Conservation (phyloP, 257 asterid genomes). For the Solanum dulcamara region DNA sequence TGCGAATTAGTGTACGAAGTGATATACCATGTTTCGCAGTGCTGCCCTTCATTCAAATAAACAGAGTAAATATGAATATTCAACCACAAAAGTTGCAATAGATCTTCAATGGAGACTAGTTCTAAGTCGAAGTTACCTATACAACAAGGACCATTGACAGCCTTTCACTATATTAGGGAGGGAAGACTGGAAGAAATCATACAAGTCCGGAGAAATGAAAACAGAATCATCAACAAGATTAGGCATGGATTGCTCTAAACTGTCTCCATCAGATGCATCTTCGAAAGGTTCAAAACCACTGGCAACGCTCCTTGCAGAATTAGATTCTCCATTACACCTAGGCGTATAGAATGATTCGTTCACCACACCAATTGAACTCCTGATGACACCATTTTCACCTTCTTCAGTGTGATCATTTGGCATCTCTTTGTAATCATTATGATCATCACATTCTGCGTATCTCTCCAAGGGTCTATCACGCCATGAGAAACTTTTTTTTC, state of each 20-base stretch:
- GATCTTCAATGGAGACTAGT: neutral
- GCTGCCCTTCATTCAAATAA: slow-evolving; percentile 82
- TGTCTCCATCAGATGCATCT: slow-evolving; percentile 44
- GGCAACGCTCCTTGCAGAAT: slow-evolving; percentile 46
- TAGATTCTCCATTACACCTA: slow-evolving; percentile 22
- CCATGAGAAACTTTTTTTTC: slow-evolving; percentile 52
- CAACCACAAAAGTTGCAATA: neutral
- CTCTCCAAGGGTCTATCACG: slow-evolving; percentile 63
- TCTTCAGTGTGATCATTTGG: slow-evolving; percentile 6
- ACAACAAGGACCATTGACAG: slow-evolving; percentile 71
- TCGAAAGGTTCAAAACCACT: slow-evolving; percentile 49
- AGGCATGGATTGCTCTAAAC: slow-evolving; percentile 30
- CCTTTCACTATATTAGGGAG: slow-evolving; percentile 94
- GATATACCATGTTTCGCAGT: slow-evolving; percentile 89
- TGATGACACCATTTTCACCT: slow-evolving; percentile 3
- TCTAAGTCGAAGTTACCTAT: slow-evolving; percentile 43
- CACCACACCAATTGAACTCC: slow-evolving; percentile 7
- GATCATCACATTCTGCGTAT: slow-evolving; percentile 18
- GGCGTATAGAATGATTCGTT: slow-evolving; percentile 4
- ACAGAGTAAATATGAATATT: slow-evolving; percentile 20
- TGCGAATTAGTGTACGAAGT: slow-evolving; percentile 76
- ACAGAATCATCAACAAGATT: slow-evolving; percentile 49
- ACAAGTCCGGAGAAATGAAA: slow-evolving; percentile 53
- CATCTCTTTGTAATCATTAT: slow-evolving; percentile 8
- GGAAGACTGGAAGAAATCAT: slow-evolving; percentile 61